Evolutionary conservation across 371 early-diverging fungal genomes (phyloP), one percentile per base, ranked within the genome.

Genomic region (Mucor sp.): DNA sequence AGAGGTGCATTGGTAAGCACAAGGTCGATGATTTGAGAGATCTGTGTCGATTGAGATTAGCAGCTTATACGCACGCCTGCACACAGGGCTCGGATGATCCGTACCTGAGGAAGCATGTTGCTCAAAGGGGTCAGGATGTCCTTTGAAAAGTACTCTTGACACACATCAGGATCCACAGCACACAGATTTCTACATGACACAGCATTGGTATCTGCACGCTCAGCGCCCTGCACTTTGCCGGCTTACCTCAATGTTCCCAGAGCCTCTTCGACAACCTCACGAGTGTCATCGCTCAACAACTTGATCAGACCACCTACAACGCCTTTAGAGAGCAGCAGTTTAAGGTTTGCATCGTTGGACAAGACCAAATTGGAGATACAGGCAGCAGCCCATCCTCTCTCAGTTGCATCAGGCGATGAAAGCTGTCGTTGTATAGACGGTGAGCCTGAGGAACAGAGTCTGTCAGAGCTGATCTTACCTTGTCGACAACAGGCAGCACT

Each of bases 381-480:
- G 4, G 95, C 90, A 6, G 93, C 93, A 1, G 97, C 94, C 96
- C 96, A 95, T 1, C 90, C 91, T 19, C 95, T 84, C 58, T 96
- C 95, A 61, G 85, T 88, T 30, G 90, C 79, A 59, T 89, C 89
- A 32, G 80, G 68, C 0, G 90, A 85, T 11, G 79, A 77, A 7
- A 94, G 71, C 91, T 93, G 68, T 30, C n/a, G 17, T 30, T 30
- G 19, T 30, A 3, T 9, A n/a, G 2, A 7, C 1, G 8, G 0
- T 44, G 19, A 44, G 15, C 39, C 27, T 5, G 62, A 62, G 71
- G 64, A 71, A 65, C 56, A 43, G 37, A 35, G 63, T 70, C 4
- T 56, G 8, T 7, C 50, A 8, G 32, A 27, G 21, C 15, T 39
- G 12, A 50, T 37, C 17, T 25, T 79, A 88, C 89, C 85, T 89